These are phyloP conservation scores for Pyrenochaeta sp. DNA, from an alignment of 2,329 filamentous ascomycete species.

Conservation along the genomic window DNA sequence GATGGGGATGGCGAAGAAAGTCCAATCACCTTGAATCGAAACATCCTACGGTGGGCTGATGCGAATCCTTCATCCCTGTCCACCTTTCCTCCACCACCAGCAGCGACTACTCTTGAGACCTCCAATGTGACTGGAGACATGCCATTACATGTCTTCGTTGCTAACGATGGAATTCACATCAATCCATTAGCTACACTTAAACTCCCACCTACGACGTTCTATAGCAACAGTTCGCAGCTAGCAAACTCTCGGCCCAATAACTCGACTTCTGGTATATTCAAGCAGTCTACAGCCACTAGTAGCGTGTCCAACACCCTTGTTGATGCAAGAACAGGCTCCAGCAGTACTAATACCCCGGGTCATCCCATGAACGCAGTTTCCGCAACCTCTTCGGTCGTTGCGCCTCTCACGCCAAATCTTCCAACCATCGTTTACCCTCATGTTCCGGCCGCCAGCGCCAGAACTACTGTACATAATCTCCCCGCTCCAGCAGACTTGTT, in stretches of 20 bases:
- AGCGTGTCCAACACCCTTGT: not conserved
- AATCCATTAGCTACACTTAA: constrained; percentile 43
- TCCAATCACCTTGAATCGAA: constrained; percentile 47
- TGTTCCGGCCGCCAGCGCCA: constrained; percentile 37
- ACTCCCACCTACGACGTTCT: constrained; percentile 23
- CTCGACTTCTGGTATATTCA: not conserved
- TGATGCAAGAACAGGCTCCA: not conserved
- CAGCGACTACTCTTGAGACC: not conserved
- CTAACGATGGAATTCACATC: constrained; percentile 37
- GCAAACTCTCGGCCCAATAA: not conserved
- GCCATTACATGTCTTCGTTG: constrained; percentile 4
- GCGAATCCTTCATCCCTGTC: constrained; percentile 34
- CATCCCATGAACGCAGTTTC: not conserved
- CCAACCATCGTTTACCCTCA: constrained; percentile 43
- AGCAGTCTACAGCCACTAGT: not conserved
- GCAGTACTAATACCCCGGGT: no score
- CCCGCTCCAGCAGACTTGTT: constrained; percentile 45
- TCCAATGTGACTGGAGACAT: not conserved
- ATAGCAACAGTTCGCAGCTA: constrained; percentile 4
- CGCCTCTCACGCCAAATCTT: constrained; percentile 39
- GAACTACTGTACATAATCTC: constrained; percentile 38
- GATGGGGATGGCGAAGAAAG: constrained; percentile 35
- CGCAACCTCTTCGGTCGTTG: not conserved
- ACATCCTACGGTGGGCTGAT: constrained; percentile 52
- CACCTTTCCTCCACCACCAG: not conserved